Percentiles rank a stretch among this genome's conserved stretches.
These are phyloP conservation scores for Ceratocystis ficicola DNA, from an alignment of 2,329 filamentous ascomycete genomes.

Conservation along the genomic window DNA sequence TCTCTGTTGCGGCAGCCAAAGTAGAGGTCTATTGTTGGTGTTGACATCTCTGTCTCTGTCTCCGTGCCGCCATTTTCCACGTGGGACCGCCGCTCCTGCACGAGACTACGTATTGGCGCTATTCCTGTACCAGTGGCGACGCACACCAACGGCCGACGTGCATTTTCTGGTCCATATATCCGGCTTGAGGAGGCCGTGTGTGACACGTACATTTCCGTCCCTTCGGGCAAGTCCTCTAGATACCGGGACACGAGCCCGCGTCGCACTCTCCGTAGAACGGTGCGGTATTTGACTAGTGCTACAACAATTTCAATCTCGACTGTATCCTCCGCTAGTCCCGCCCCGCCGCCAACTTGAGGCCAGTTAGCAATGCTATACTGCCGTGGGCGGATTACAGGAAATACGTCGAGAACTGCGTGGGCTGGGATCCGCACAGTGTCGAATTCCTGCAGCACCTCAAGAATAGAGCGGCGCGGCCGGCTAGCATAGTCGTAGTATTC, in stretches of 20 bases:
- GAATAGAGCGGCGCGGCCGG: conserved; percentile 73
- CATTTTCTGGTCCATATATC: conserved; percentile 42
- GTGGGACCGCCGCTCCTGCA: conserved; percentile 56
- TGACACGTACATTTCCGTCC: conserved; percentile 25
- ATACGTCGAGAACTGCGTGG: conserved; percentile 55
- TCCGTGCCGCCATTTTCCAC: conserved; percentile 18
- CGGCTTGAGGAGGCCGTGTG: conserved; percentile 31
- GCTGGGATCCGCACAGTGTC: conserved; percentile 70
- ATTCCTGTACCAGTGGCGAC: conserved; percentile 79
- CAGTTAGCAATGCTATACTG: conserved; percentile 81
- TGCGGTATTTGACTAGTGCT: conserved; percentile 84
- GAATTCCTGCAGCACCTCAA: conserved; percentile 89
- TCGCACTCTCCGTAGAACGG: conserved; percentile 69
- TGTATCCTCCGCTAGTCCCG: neutral
- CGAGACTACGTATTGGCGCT: conserved; percentile 68
- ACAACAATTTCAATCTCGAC: conserved; percentile 51
- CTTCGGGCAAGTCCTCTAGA: conserved; percentile 50
- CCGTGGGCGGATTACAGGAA: conserved; percentile 74
- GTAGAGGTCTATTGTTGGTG: conserved; percentile 46
- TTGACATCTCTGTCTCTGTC: neutral
- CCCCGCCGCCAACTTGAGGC: conserved; percentile 30
- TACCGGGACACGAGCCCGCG: conserved; percentile 87
- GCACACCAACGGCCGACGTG: conserved; percentile 52
- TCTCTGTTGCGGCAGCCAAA: conserved; percentile 68
- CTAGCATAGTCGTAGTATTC: conserved; percentile 96